Base-by-base conservation (phyloP, 75 land plant species). In the Chamaecyparis obtusa region DNA sequence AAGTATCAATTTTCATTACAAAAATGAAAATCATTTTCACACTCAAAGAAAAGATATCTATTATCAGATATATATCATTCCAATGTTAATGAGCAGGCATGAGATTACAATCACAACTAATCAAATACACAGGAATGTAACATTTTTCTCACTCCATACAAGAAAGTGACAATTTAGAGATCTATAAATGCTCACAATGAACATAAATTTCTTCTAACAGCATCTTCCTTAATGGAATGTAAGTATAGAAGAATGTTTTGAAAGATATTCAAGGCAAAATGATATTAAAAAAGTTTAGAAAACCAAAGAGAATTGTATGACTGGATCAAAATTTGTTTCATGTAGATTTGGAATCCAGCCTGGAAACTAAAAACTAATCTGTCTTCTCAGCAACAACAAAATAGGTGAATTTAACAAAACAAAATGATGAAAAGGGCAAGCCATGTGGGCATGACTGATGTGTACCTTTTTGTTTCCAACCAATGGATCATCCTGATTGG, bases 381-480 rank as follows among this genome's bases (percentile, higher is more conserved):
- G 33, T 9, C 75, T 4, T 71, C 35, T 71, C 75, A 71, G 35
- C 9, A 71, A n/a, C 35, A 71, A n/a, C 75, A 80, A 27, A 80
- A 80, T 24, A 80, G 46, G 43, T 43, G n/a, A 36, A 80, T 21
- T 41, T 11, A 36, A 39, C 83, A 37, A 43, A 43, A 41, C 3
- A 41, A 37, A 11, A 7, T 17, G n/a, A 36, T 17, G 9, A 37
- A 80, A 80, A 80, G 2, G 15, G 19, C 21, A 80, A 17, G 33
- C 2, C 27, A 35, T 37, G 46, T 80, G 27, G 43, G 21, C 19
- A 43, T 19, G 21, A 43, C 43, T 35, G 9, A 80, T 2, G 79
- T 37, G 37, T 80, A 80, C 83, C 83, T 80, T 80, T 80, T 41
- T 80, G 19, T 80, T 37, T 80, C 37, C 83, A 19, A 16, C 83